Evolutionary conservation across 345 rosid genomes (phyloP).

Genomic region (Litchi chinensis): DNA sequence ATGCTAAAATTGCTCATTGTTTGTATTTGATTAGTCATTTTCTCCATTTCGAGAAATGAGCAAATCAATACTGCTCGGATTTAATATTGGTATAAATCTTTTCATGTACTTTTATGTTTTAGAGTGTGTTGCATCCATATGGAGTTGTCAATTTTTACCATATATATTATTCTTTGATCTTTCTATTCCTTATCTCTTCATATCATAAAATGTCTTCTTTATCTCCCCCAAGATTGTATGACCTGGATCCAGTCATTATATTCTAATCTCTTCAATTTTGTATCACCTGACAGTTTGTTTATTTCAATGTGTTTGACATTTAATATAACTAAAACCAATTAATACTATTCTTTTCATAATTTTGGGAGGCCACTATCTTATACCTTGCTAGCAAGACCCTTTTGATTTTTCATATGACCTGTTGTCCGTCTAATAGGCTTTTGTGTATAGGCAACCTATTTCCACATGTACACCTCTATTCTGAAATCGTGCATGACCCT

Average conservation of each 20-base stretch:
- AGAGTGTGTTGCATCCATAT: not conserved
- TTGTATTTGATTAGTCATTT: slow-evolving; percentile 15
- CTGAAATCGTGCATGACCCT: not conserved
- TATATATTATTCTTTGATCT: slow-evolving; percentile 34
- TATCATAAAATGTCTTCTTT: slow-evolving; percentile 23
- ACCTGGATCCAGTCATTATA: slow-evolving; percentile 25
- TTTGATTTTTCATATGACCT: not conserved
- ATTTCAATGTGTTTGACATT: not conserved
- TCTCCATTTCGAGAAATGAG: slow-evolving; percentile 3
- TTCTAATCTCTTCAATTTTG: slow-evolving; percentile 9
- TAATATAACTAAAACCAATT: not conserved
- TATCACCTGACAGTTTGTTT: slow-evolving; percentile 4
- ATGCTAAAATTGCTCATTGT: slow-evolving; percentile 32
- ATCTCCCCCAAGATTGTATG: slow-evolving; percentile 19
- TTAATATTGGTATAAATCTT: not conserved
- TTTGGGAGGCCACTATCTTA: not conserved
- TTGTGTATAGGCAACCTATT: too few species aligned
- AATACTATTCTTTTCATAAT: too few species aligned
- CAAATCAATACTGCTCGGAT: slow-evolving; percentile 23
- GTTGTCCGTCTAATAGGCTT: not conserved
- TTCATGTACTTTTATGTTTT: slow-evolving; percentile 18
- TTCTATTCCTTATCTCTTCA: slow-evolving; percentile 43
- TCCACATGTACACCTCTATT: too few species aligned
- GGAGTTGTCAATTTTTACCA: slow-evolving; percentile 26
- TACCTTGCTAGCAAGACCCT: not conserved